phyloP scores from a whole-genome alignment of 345 rosid genomes.

The Zanthoxylum bungeanum region DNA sequence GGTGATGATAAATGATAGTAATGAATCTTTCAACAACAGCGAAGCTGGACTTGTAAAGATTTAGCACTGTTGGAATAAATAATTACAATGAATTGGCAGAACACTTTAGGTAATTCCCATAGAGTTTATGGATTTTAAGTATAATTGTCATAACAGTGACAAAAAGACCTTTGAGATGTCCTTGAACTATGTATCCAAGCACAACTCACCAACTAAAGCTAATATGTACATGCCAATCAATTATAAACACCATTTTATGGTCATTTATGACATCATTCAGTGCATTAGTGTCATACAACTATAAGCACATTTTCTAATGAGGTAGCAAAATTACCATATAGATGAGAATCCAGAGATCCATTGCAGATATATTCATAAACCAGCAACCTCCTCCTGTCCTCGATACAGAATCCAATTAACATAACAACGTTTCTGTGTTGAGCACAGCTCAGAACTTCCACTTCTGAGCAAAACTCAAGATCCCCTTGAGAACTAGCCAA shows the following conservation, averaged over 20 bases:
- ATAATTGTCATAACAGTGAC: background rate
- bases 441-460: conserved; percentile 98
- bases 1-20: background rate
- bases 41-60: background rate
- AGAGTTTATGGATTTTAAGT: background rate
- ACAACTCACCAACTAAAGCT: background rate
- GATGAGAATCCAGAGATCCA: conserved; percentile 93
- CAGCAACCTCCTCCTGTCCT: conserved; percentile 86
- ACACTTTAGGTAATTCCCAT: background rate
- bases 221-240: background rate
- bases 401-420: conserved; percentile 97
- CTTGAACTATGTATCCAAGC: background rate
- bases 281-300: background rate
- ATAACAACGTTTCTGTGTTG: conserved; percentile 98
- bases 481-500: conserved; percentile 99
- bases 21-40: background rate
- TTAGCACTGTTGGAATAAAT: background rate
- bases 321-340: conserved; percentile 58
- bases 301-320: background rate
- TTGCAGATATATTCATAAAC: conserved; percentile 98
- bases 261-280: background rate
- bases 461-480: conserved; percentile 97
- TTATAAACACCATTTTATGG: background rate
- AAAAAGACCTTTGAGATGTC: background rate
- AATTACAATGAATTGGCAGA: background rate